Conservation (phyloP, 2,329 filamentous ascomycete species). For the Phaeosphaeriaceae sp. region DNA sequence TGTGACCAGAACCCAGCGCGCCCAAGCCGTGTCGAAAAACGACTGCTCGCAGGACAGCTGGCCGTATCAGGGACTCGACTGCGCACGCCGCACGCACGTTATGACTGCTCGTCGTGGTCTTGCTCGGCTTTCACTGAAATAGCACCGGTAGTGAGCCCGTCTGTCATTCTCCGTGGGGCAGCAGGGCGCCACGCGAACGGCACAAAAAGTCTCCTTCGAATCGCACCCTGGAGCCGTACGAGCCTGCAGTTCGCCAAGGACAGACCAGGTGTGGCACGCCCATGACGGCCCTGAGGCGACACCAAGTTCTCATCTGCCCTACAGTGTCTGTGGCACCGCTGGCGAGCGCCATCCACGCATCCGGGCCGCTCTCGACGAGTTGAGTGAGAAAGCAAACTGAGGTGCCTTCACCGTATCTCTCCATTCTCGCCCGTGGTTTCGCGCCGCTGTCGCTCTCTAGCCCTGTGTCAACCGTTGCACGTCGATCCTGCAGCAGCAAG, state of each 20-base stretch:
- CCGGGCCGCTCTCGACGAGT: no score
- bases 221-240: neutral
- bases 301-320: neutral
- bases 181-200: constrained; percentile 2
- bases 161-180: neutral
- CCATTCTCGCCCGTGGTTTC: neutral
- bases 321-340: neutral
- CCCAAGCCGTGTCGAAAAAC: neutral
- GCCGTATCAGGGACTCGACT: neutral
- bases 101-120: neutral
- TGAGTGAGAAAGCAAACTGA: no score
- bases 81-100: no score
- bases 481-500: constrained; percentile 4
- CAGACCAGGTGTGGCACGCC: constrained; percentile 1
- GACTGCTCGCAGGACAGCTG: neutral
- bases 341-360: no score
- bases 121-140: neutral
- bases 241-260: constrained; percentile 1
- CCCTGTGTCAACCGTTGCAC: neutral
- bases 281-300: neutral
- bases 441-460: neutral
- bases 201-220: neutral
- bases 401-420: neutral
- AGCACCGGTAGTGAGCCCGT: neutral
- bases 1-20: neutral